Evolutionary conservation across 108 stramenopile species (phyloP).

Genomic region (Bacterosira constricta): DNA sequence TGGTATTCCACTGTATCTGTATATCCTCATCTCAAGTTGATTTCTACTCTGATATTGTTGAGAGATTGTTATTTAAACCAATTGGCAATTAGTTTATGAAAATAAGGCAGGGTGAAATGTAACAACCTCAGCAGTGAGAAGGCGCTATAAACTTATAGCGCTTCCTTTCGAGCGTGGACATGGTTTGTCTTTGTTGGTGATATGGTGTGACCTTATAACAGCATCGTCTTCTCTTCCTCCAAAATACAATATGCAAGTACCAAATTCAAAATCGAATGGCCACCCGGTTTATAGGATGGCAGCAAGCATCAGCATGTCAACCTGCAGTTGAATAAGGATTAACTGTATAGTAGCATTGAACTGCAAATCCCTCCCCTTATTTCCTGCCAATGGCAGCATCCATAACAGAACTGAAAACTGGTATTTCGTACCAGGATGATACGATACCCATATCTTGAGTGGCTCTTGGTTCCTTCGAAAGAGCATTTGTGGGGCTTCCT

Average conservation of each 20-base stretch:
- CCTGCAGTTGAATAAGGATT: slow-evolving; percentile 16
- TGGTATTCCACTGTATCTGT: too few species aligned
- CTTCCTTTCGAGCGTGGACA: too few species aligned
- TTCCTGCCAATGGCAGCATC: slow-evolving; percentile 45
- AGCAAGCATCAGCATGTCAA: slow-evolving; percentile 39
- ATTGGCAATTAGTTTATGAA: too few species aligned
- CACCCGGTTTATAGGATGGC: slow-evolving; percentile 24
- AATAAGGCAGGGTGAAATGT: too few species aligned
- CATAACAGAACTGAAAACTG: slow-evolving; percentile 29
- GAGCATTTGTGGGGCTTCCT: too few species aligned
- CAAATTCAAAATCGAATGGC: slow-evolving; percentile 32
- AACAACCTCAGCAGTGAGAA: too few species aligned
- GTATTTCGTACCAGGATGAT: slow-evolving; percentile 39
- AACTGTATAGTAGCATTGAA: slow-evolving; percentile 10
- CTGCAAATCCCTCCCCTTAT: slow-evolving; percentile 19
- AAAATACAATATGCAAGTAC: slow-evolving; percentile 32
- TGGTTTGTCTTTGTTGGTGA: too few species aligned
- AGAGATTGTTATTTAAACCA: too few species aligned
- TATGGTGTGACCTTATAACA: too few species aligned
- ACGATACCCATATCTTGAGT: slow-evolving; percentile 28
- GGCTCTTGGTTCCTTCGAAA: slow-evolving; percentile 34
- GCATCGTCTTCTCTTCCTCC: slow-evolving; percentile 36
- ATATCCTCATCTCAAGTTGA: too few species aligned
- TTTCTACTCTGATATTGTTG: too few species aligned
- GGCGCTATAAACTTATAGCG: too few species aligned